Evolutionary conservation across 108 stramenopile genomes (phyloP), one percentile per base, ranked within the genome.

Genomic region (Nitzschia palea): DNA sequence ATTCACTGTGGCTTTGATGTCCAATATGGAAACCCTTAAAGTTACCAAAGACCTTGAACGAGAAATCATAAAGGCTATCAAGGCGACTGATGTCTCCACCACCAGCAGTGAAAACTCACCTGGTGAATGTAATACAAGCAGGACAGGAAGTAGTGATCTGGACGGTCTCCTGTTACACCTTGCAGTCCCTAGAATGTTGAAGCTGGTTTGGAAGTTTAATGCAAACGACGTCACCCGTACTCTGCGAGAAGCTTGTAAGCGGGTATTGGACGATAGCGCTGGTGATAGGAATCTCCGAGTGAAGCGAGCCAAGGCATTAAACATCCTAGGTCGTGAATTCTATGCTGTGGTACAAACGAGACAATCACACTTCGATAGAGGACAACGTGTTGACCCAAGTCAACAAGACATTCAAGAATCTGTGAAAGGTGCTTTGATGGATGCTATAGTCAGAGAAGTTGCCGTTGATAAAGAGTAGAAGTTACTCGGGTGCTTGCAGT

Each of bases 301-400:
- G 48, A 60, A 37, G 23, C 35, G 55, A 10, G 68, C 68, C 25
- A 70, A 45, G 37, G 68, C 68, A 10, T 28, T 70, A 18, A 29
- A 60, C 1, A 37, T 43, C 14, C 17, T 70, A 28, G 68, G 58
- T 50, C 68, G 58, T 34, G 58, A 50, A 43, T 60, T 70, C 55
- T 47, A 68, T 29, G 44, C 37, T 17, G 67, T 36, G 22, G 20
- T 44, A 40, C 33, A 42, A 33, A 35, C 31, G 6, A 15, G 47
- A 18, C 47, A 51, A 14, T 18, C 33, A 22, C 52, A 20, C 4
- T 48, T 54, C 5, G 55, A 28, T 4, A 42, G 44, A 44, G 55
- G 22, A 15, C 18, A 12, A 18, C 2, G 55, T 3, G 34, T 15
- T 5, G 53, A 14, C 30, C 27, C 54, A 18, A 35, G 44, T 34